phyloP scores from a whole-genome alignment of 371 early-diverging fungal genomes.

The Mucor mucedo region DNA sequence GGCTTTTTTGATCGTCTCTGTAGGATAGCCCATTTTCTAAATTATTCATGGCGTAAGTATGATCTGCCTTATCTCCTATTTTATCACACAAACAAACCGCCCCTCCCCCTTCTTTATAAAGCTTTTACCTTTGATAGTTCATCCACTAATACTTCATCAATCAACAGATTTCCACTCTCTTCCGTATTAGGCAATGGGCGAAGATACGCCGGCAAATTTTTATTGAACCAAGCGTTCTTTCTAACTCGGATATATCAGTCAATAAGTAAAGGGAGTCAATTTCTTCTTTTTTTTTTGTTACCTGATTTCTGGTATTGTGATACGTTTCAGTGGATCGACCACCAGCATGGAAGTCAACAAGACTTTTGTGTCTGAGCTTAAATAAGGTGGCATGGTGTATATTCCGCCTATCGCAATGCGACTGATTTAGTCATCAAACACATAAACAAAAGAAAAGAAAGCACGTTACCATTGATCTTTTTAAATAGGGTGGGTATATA shows the following conservation, averaged over 20 bases:
- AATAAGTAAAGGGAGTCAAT: too few relatives aligned
- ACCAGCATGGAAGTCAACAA: conserved; percentile 93
- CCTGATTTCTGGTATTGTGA: conserved; percentile 89
- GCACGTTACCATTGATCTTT: conserved; percentile 78
- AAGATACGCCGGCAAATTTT: conserved; percentile 89
- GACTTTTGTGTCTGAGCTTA: conserved; percentile 82
- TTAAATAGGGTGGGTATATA: conserved; percentile 95
- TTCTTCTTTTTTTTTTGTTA: conserved; percentile 8
- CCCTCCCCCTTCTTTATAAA: too few relatives aligned
- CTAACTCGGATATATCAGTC: conserved; percentile 26
- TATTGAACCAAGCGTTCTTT: conserved; percentile 90
- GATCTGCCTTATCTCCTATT: too few relatives aligned
- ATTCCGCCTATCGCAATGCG: conserved; percentile 72
- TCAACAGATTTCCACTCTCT: conserved; percentile 62
- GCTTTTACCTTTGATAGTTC: conserved; percentile 71
- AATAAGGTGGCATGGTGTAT: conserved; percentile 86
- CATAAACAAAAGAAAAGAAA: background rate
- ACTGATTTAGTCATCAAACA: background rate
- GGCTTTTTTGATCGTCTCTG: conserved; percentile 70
- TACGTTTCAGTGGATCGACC: conserved; percentile 95
- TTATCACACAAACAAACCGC: too few relatives aligned
- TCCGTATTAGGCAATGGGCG: conserved; percentile 73
- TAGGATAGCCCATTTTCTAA: conserved; percentile 82
- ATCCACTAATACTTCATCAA: conserved; percentile 78
- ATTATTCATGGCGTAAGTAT: background rate